A percentile compares a stretch with the other conserved stretches of the same genome.
Evolutionary conservation across 2,329 filamentous ascomycete species (phyloP).

Genomic region (Cladorrhinum sp.): DNA sequence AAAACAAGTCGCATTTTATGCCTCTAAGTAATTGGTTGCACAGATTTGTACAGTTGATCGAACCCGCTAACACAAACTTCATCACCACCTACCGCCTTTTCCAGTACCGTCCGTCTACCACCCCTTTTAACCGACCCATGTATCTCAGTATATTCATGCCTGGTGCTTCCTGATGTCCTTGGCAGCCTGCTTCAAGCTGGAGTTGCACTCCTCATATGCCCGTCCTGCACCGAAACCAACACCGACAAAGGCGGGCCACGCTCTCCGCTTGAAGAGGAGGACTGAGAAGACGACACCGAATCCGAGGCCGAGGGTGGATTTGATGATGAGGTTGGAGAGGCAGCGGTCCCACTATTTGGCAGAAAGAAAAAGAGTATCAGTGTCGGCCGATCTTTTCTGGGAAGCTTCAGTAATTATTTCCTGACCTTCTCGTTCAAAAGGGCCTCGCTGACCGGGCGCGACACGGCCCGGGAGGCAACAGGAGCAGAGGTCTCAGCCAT

Average conservation of each 20-base stretch:
- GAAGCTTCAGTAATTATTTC: constrained; percentile 17
- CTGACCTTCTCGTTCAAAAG: constrained; percentile 97
- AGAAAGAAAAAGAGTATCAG: background rate
- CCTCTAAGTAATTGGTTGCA: constrained; percentile 19
- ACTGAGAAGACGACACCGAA: constrained; percentile 99
- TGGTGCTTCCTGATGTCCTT: constrained; percentile 43
- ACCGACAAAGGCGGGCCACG: constrained; percentile 95
- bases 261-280: constrained; percentile 94
- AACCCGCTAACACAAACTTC: constrained; percentile 1
- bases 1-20: constrained; percentile 22
- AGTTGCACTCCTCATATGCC: constrained; percentile 98
- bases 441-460: constrained; percentile 92
- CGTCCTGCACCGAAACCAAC: constrained; percentile 93
- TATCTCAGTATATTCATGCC: constrained; percentile 8
- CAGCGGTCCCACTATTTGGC: constrained; percentile 87
- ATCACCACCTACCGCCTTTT: background rate
- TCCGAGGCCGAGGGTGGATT: constrained; percentile 89
- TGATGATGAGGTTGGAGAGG: constrained; percentile 94
- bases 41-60: constrained; percentile 21
- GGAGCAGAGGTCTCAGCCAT: constrained; percentile 59
- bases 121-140: background rate
- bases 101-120: background rate
- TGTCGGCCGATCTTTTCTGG: background rate
- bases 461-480: constrained; percentile 55
- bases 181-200: constrained; percentile 62